Percentiles rank a stretch among this genome's conserved stretches.
These are phyloP conservation scores for Oldenlandia corymbosa DNA, from an alignment of 257 asterid genomes.

Conservation along the genomic window DNA sequence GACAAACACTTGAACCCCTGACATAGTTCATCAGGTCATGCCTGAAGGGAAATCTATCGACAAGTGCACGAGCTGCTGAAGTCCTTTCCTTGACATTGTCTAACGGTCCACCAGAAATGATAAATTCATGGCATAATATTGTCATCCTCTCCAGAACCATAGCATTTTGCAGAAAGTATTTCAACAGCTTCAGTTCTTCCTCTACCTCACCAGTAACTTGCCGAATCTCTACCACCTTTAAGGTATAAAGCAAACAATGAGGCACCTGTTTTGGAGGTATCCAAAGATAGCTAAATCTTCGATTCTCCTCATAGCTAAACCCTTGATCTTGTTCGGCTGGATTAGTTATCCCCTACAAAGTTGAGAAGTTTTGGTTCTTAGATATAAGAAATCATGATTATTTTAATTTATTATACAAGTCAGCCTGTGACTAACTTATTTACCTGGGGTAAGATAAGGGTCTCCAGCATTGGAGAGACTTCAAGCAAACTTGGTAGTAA, in stretches of 20 bases:
- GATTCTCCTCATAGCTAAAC: constrained; percentile 4
- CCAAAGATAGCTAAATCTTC: background rate
- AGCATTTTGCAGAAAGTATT: background rate
- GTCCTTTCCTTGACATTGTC: background rate
- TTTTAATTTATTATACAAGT: background rate
- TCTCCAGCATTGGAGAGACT: constrained; percentile 6
- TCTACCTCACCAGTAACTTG: background rate
- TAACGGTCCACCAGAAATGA: constrained; percentile 6
- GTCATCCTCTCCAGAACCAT: constrained; percentile 6
- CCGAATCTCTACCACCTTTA: background rate
- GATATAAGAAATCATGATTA: background rate
- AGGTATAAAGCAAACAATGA: background rate
- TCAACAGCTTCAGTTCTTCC: constrained; percentile 5
- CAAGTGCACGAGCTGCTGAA: background rate
- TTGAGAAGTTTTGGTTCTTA: background rate
- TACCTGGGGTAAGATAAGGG: constrained; percentile 10
- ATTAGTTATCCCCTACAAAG: background rate
- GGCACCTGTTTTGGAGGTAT: background rate
- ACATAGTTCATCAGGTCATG: background rate
- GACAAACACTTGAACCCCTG: constrained; percentile 3
- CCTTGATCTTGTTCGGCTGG: background rate
- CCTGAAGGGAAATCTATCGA: background rate
- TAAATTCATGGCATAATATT: background rate
- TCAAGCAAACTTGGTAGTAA: constrained; percentile 7
- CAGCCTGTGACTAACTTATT: background rate